phyloP scores from a whole-genome alignment of 495 filamentous ascomycete species.

The Letharia columbiana region DNA sequence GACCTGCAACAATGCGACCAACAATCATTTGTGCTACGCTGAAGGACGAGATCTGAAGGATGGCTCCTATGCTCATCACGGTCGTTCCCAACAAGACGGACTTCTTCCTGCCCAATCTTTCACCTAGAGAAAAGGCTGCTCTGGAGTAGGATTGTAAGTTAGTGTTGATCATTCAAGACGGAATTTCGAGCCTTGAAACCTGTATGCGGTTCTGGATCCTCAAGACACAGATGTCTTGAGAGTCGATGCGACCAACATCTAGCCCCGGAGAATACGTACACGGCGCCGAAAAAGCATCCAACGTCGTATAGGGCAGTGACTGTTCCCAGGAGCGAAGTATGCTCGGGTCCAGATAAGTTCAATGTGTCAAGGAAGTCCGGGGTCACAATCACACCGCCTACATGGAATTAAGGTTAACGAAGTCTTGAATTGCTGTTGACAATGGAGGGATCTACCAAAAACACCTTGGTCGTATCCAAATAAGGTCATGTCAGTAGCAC shows the following conservation, averaged over 20 bases:
- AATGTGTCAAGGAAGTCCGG: conserved; percentile 47
- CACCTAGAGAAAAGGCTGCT: conserved; percentile 50
- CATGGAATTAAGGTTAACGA: background rate
- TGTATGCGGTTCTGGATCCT: background rate
- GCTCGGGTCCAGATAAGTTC: conserved; percentile 40
- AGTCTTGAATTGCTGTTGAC: conserved; percentile 10
- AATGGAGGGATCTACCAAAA: conserved; percentile 31
- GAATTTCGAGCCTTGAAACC: background rate
- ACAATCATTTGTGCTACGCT: conserved; percentile 56
- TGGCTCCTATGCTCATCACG: conserved; percentile 53
- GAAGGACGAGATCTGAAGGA: conserved; percentile 55
- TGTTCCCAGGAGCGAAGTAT: conserved; percentile 44
- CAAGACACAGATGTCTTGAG: background rate
- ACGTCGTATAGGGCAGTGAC: conserved; percentile 60
- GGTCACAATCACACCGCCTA: conserved; percentile 49
- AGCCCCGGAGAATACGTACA: background rate
- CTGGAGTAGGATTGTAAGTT: conserved; percentile 28
- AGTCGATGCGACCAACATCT: background rate
- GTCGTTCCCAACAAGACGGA: conserved; percentile 45
- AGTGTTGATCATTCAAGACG: background rate
- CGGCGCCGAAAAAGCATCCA: conserved; percentile 19
- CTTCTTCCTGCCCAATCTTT: conserved; percentile 50
- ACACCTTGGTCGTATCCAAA: conserved; percentile 57
- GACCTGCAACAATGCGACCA: conserved; percentile 49
- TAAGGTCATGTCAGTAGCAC: conserved; percentile 49